phyloP scores from a whole-genome alignment of 257 asterid species.

The Buddleja alternifolia region DNA sequence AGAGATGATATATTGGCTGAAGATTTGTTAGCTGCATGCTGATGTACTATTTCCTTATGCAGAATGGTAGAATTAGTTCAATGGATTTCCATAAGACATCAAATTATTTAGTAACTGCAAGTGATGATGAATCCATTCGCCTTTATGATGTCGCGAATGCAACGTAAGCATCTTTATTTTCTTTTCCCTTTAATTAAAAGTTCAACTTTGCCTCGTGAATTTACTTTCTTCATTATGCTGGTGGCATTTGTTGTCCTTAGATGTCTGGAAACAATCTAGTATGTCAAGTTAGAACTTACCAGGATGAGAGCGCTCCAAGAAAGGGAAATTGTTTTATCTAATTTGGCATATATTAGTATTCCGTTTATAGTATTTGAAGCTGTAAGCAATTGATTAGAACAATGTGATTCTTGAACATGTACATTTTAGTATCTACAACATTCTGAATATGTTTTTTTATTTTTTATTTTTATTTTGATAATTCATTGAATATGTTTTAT shows the following conservation, averaged over 20 bases:
- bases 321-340: conserved; percentile 18
- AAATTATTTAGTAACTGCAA: conserved; percentile 86
- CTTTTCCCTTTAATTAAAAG: background rate
- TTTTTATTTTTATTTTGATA: no score
- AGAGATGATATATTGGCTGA: conserved; percentile 2
- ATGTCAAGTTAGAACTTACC: conserved; percentile 5
- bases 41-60: conserved; percentile 39
- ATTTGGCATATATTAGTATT: no score
- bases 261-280: conserved; percentile 2
- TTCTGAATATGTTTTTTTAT: no score
- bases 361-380: no score
- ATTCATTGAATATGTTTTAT: background rate
- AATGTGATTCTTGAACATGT: no score
- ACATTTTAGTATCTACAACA: no score
- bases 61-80: conserved; percentile 97
- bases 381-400: no score
- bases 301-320: background rate
- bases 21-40: conserved; percentile 18
- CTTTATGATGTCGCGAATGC: conserved; percentile 88
- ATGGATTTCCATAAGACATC: conserved; percentile 94
- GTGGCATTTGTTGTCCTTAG: background rate
- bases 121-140: conserved; percentile 96
- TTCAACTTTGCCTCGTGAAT: conserved; percentile 5
- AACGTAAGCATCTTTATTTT: conserved; percentile 67
- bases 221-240: background rate